Conservation (phyloP, 2,329 filamentous ascomycete genomes). For the Arachnopeziza araneosa region DNA sequence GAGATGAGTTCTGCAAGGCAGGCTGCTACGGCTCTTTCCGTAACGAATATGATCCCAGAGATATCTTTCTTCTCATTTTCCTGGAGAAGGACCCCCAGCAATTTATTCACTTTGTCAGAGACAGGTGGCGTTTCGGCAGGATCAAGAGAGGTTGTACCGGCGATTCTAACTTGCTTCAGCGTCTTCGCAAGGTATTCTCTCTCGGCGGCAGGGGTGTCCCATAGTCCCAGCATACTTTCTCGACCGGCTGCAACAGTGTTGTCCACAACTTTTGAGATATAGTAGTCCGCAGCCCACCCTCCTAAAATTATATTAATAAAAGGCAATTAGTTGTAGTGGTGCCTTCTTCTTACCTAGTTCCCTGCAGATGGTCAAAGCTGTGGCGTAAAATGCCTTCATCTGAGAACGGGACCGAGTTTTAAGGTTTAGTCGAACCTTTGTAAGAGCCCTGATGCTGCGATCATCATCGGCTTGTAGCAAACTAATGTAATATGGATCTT, state of each 20-base stretch:
- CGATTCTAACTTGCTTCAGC: slow-evolving; percentile 35
- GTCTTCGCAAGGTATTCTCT: slow-evolving; percentile 49
- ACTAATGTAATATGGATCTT: slow-evolving; percentile 55
- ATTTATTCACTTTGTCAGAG: slow-evolving; percentile 51
- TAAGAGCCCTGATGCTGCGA: slow-evolving; percentile 35
- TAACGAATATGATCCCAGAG: slow-evolving; percentile 59
- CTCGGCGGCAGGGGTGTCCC: slow-evolving; percentile 40
- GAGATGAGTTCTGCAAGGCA: slow-evolving; percentile 44
- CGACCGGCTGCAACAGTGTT: slow-evolving; percentile 40
- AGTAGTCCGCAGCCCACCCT: slow-evolving; percentile 63
- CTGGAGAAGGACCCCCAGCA: slow-evolving; percentile 49
- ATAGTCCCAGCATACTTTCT: slow-evolving; percentile 34
- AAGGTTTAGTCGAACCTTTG: slow-evolving; percentile 35
- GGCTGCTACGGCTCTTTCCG: slow-evolving; percentile 54
- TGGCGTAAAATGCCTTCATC: slow-evolving; percentile 48
- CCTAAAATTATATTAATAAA: slow-evolving; percentile 28
- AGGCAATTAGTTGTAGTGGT: not conserved
- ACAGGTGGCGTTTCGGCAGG: slow-evolving; percentile 28
- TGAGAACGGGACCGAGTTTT: slow-evolving; percentile 51
- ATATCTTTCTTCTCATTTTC: slow-evolving; percentile 39
- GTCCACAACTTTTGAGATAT: slow-evolving; percentile 44
- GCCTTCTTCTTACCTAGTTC: slow-evolving; percentile 42
- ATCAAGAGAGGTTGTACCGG: slow-evolving; percentile 18
- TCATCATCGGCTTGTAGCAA: slow-evolving; percentile 40
- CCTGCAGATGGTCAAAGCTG: slow-evolving; percentile 43